Percentiles rank a stretch among this genome's conserved stretches.
phyloP scores from a whole-genome alignment of 2,329 filamentous ascomycete species.

The Coniella vitis region DNA sequence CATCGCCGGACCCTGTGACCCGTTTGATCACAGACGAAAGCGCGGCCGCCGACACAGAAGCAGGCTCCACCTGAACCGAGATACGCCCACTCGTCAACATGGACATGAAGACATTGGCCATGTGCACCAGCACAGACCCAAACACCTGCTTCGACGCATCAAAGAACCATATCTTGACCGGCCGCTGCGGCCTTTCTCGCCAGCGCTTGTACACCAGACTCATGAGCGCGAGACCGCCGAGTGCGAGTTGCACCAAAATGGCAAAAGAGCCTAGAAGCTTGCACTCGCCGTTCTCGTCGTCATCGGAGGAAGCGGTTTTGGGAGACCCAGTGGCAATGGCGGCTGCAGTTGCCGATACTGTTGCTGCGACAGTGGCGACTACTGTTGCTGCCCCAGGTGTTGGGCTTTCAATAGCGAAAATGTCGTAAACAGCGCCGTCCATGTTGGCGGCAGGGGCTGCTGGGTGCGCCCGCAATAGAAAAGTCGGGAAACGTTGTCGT shows the following conservation, averaged over 20 bases:
- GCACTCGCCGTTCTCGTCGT: constrained; percentile 67
- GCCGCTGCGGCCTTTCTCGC: constrained; percentile 84
- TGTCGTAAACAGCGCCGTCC: constrained; percentile 3
- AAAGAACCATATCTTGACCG: constrained; percentile 95
- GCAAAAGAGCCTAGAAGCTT: constrained; percentile 85
- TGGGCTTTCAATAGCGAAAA: neutral
- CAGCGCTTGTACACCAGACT: constrained; percentile 91
- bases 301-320: constrained; percentile 19
- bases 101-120: constrained; percentile 92
- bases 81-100: constrained; percentile 89
- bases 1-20: constrained; percentile 34
- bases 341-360: constrained; percentile 1
- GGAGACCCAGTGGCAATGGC: neutral
- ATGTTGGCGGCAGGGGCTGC: constrained; percentile 1
- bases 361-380: constrained; percentile 1
- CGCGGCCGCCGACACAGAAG: constrained; percentile 30
- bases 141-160: constrained; percentile 97
- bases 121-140: constrained; percentile 82
- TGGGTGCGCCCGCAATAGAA: constrained; percentile 13
- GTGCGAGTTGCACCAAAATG: constrained; percentile 77
- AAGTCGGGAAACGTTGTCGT: constrained; percentile 4
- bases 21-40: constrained; percentile 24
- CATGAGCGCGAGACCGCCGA: constrained; percentile 75
- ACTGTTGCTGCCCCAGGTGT: constrained; percentile 3
- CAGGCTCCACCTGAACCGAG: constrained; percentile 52